phyloP scores from a whole-genome alignment of 495 filamentous ascomycete genomes.

The Cetradonia linearis region DNA sequence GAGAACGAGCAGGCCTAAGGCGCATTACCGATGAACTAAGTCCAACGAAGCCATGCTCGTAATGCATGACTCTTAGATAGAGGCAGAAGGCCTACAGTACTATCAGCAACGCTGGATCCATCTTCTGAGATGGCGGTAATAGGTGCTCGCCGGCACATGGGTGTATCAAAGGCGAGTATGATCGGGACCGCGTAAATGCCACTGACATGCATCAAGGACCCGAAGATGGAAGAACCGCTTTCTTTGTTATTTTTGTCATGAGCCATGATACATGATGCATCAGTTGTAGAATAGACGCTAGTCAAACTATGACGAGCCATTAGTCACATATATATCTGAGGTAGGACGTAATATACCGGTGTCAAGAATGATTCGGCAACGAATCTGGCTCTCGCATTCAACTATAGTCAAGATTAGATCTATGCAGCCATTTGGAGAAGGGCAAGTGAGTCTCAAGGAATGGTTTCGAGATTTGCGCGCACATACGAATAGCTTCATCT shows the following conservation, averaged over 20 bases:
- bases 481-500: slow-evolving; percentile 99
- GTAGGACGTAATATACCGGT: slow-evolving; percentile 52
- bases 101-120: background rate
- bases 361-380: slow-evolving; percentile 97
- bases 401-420: slow-evolving; percentile 39
- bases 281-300: background rate
- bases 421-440: slow-evolving; percentile 10
- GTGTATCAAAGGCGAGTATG: background rate
- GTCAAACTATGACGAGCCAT: slow-evolving; percentile 21
- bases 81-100: background rate
- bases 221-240: background rate
- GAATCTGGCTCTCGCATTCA: slow-evolving; percentile 95
- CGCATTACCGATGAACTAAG: background rate
- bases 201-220: background rate
- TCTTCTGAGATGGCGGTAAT: background rate
- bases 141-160: background rate
- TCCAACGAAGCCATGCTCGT: background rate
- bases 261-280: slow-evolving; percentile 2
- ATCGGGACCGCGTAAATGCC: too few species aligned
- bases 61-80: background rate
- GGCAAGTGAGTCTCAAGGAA: background rate
- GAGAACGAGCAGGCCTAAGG: background rate
- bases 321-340: slow-evolving; percentile 3
- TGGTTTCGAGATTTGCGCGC: background rate
- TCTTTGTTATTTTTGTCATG: background rate